Percentiles rank a stretch among this genome's conserved stretches.
Conservation (phyloP, 2,329 filamentous ascomycete species). For the Botrytis hyacinthi region DNA sequence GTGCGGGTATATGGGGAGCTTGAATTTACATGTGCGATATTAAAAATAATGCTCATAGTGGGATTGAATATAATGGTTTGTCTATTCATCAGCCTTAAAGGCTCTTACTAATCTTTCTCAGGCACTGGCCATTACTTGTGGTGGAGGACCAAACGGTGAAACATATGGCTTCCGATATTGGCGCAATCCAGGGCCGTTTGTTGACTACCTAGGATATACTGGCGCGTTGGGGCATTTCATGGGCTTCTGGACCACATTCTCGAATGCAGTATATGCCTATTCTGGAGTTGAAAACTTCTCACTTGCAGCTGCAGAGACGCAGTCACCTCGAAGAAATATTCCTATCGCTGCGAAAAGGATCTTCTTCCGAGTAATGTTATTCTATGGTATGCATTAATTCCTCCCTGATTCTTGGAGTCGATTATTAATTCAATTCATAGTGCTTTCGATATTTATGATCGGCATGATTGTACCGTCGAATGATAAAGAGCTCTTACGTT, state of each 20-base stretch:
- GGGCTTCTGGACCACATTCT: constrained; percentile 44
- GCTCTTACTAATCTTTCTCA: neutral
- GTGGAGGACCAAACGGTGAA: constrained; percentile 57
- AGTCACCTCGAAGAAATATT: constrained; percentile 51
- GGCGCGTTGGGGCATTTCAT: constrained; percentile 62
- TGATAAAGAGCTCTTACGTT: constrained; percentile 48
- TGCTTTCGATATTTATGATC: constrained; percentile 44
- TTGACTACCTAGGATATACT: constrained; percentile 57
- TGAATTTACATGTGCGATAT: constrained; percentile 50
- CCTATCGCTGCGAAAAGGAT: constrained; percentile 51
- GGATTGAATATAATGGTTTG: constrained; percentile 55
- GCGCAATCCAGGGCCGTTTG: constrained; percentile 61
- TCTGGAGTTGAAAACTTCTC: constrained; percentile 53
- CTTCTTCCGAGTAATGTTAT: constrained; percentile 55
- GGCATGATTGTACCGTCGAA: constrained; percentile 58
- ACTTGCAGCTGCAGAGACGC: constrained; percentile 55
- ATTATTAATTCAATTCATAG: constrained; percentile 30
- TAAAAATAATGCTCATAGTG: constrained; percentile 61
- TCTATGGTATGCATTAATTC: constrained; percentile 44
- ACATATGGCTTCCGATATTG: constrained; percentile 56
- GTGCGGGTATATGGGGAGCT: constrained; percentile 50
- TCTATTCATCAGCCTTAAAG: no score
- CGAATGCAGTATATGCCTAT: constrained; percentile 47
- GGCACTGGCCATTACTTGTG: constrained; percentile 46
- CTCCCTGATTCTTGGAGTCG: no score